phyloP scores from a whole-genome alignment of 306 rosid species.

The Gastrolobium villosum region DNA sequence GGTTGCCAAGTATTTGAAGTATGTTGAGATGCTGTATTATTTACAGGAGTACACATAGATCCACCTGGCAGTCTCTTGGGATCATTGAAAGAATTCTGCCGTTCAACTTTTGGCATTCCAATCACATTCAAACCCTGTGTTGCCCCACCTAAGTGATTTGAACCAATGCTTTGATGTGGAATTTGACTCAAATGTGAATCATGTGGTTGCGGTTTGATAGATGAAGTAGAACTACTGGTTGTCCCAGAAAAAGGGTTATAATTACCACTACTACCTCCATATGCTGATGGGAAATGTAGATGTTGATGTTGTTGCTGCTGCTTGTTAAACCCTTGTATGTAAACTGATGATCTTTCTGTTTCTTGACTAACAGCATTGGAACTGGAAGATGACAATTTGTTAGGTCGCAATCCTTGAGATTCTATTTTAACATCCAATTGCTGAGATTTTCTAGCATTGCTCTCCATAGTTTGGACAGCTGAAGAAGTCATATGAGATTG shows the following conservation, averaged over 20 bases:
- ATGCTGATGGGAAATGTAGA: constrained; percentile 73
- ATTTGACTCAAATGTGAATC: constrained; percentile 79
- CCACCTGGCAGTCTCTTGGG: constrained; percentile 79
- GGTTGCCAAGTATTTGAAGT: constrained; percentile 73
- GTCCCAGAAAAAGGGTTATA: constrained; percentile 74
- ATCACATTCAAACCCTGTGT: constrained; percentile 57
- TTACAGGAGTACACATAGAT: constrained; percentile 60
- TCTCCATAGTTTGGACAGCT: constrained; percentile 62
- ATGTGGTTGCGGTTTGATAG: constrained; percentile 71
- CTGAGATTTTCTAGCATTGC: constrained; percentile 60
- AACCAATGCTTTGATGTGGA: constrained; percentile 68
- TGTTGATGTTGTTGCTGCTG: constrained; percentile 76
- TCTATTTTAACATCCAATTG: constrained; percentile 63
- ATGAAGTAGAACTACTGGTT: constrained; percentile 61
- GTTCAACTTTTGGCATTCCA: constrained; percentile 65
- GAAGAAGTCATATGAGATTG: constrained; percentile 66
- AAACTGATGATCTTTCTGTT: constrained; percentile 66
- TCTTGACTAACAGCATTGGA: constrained; percentile 66
- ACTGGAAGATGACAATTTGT: constrained; percentile 67
- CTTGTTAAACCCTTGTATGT: constrained; percentile 72
- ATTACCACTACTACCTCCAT: constrained; percentile 71
- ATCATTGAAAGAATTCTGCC: constrained; percentile 65
- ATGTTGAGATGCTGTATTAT: constrained; percentile 68
- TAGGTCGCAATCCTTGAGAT: constrained; percentile 60
- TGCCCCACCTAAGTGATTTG: constrained; percentile 68